A percentile compares a stretch with the other conserved stretches of the same genome.
Conservation (phyloP, 2,329 filamentous ascomycete species). For the Oidium heveae region DNA sequence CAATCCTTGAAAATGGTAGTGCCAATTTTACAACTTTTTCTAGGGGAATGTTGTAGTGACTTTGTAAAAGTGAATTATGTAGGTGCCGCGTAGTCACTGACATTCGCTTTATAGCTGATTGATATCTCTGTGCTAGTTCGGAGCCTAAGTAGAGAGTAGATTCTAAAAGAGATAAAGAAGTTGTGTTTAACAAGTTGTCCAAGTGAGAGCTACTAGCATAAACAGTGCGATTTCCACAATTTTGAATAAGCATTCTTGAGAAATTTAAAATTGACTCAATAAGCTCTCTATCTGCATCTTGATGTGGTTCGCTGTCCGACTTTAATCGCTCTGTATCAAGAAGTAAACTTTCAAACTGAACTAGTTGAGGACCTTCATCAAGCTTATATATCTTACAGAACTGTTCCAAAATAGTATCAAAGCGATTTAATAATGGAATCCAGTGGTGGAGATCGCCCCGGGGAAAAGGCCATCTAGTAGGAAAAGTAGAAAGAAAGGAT, state of each 20-base stretch:
- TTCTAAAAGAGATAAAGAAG: conserved; percentile 54
- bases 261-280: conserved; percentile 63
- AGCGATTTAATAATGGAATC: conserved; percentile 83
- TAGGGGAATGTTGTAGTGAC: conserved; percentile 59
- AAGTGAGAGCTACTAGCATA: conserved; percentile 84
- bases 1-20: conserved; percentile 54
- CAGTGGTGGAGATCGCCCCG: conserved; percentile 94
- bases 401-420: conserved; percentile 65
- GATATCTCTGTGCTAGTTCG: conserved; percentile 75
- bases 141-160: conserved; percentile 57
- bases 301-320: conserved; percentile 18
- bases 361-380: conserved; percentile 52
- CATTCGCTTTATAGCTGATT: conserved; percentile 61
- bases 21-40: conserved; percentile 71
- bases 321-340: neutral
- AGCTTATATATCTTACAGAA: conserved; percentile 65
- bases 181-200: conserved; percentile 72
- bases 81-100: conserved; percentile 36
- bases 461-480: conserved; percentile 80
- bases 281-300: conserved; percentile 58
- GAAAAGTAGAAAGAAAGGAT: conserved; percentile 52
- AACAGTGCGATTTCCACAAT: conserved; percentile 88
- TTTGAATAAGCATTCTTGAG: conserved; percentile 67
- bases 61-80: conserved; percentile 48
- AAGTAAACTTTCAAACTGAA: conserved; percentile 46